Base-by-base conservation (phyloP, 2,329 filamentous ascomycete species). In the Penicillium verrucosum region DNA sequence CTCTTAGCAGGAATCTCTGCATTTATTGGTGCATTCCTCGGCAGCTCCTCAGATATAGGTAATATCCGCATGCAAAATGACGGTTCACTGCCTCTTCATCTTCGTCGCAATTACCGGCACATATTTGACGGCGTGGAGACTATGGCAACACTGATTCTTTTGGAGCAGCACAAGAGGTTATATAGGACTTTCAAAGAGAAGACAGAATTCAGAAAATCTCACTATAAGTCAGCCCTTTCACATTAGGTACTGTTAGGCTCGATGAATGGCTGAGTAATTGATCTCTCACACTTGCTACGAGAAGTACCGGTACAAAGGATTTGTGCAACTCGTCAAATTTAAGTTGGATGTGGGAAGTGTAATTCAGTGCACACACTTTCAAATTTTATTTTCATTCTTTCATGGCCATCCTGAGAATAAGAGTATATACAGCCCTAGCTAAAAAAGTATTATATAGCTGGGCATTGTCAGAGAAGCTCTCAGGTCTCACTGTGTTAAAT, bases 81-180 rank as follows among this genome's bases (percentile, higher is more conserved):
- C 12, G 48, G 56, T 12, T 64, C 66, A 2, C 50, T 67, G 14
- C 57, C 65, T 8, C 29, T 55, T 5, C 51, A 56, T 12, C 32
- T 60, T 12, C 63, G 63, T 14, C 62, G 57, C 1, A 65, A 63
- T 45, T 67, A 68, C 51, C 36, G 46, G 3, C 59, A 68, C 30
- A 60, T 67, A 2, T 46, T 69, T 7, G 61, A 69, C 47, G 65
- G 65, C 64, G 4, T 68, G 65, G 63, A 34, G 52, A 96, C 90
- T 8, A 89, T 96, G 59, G 88, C 88, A 66, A 96, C 90, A 36
- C 92, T 96, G 73, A 72, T 96, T 68, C 92, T 94, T 73, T 73
- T 96, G 69, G 91, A 96, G 73, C 86, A 90, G 72, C 91, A 96
- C 75, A 91, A 92, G 78, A 90, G 88, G 74, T 73, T 86, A 27